Percentiles rank a stretch among this genome's conserved stretches.
Conservation (phyloP, 257 asterid genomes). For the Lithospermum erythrorhizon region DNA sequence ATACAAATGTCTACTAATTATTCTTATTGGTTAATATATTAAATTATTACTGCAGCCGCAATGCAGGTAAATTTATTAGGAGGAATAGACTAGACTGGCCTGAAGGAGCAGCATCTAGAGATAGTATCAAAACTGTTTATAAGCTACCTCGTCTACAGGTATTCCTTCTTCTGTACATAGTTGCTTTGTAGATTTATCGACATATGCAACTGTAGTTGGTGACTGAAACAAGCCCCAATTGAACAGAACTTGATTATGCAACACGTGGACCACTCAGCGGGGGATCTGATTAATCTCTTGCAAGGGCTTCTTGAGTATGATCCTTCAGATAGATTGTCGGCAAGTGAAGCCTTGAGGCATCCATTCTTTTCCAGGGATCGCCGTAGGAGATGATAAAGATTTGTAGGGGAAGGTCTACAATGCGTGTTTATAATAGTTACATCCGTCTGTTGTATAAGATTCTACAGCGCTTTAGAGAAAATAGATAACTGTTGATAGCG, state of each 20-base stretch:
- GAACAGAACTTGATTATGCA: slow-evolving; percentile 63
- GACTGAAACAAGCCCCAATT: neutral
- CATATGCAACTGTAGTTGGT: neutral
- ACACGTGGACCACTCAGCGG: slow-evolving; percentile 86
- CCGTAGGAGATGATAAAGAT: slow-evolving; percentile 11
- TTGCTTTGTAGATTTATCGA: neutral
- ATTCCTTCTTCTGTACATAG: neutral
- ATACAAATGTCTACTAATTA: neutral
- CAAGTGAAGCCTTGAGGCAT: slow-evolving; percentile 61
- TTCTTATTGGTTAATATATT: neutral
- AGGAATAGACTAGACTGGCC: slow-evolving; percentile 82
- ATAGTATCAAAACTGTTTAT: slow-evolving; percentile 58
- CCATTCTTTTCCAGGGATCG: slow-evolving; percentile 54
- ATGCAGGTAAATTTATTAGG: slow-evolving; percentile 59
- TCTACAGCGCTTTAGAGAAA: too few species aligned
- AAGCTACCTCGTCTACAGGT: slow-evolving; percentile 68
- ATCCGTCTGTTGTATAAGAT: too few species aligned
- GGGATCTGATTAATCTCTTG: slow-evolving; percentile 62
- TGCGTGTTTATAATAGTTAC: too few species aligned
- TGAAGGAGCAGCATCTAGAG: slow-evolving; percentile 73
- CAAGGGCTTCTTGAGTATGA: slow-evolving; percentile 77
- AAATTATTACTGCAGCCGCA: slow-evolving; percentile 29
- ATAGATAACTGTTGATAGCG: too few species aligned
- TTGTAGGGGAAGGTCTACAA: neutral
- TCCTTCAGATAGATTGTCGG: slow-evolving; percentile 61